A percentile compares a stretch with the other conserved stretches of the same genome.
These are phyloP conservation scores for maize (Zea mays) DNA, from an alignment of 176 grass and related monocot species.

Conservation along the genomic window Zm-B73-REFERENCE-NAM-5.0 NC_050096.1:298360001-298360500, in stretches of 20 bases:
- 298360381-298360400: not conserved
- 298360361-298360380: not conserved
- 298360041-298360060: not conserved
- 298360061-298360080: not conserved
- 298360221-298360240: not conserved
- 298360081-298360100: constrained; percentile 14
- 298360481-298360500: not conserved
- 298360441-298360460: constrained; percentile 11
- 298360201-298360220: not conserved
- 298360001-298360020: not conserved
- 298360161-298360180: not conserved
- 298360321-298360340: not conserved
- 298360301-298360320: constrained; percentile 1
- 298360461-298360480: not conserved
- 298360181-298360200: not conserved
- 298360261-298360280: not conserved
- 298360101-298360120: constrained; percentile 19
- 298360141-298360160: not conserved
- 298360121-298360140: constrained; percentile 10
- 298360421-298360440: not conserved
- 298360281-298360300: not conserved
- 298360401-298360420: not conserved
- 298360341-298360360: not conserved
- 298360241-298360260: not conserved
- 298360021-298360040: not conserved